phyloP scores from a whole-genome alignment of 257 asterid genomes.

The Capsicum rhomboideum region DNA sequence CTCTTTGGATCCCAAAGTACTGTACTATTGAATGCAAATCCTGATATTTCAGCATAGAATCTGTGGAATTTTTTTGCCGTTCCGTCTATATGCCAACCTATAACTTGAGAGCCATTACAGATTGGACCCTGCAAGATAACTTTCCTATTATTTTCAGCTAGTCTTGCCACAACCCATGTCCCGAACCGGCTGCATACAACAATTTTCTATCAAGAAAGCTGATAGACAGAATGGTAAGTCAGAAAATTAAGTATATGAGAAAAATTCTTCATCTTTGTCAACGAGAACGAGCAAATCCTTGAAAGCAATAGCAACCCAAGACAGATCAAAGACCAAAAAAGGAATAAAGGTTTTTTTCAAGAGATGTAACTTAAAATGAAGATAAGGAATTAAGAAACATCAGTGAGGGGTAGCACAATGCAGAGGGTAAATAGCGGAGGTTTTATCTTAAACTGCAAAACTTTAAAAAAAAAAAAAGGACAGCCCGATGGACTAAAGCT shows the following conservation, averaged over 20 bases:
- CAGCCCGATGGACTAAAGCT: no score
- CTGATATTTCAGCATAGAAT: conserved; percentile 50
- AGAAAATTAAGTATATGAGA: background rate
- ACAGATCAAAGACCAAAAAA: background rate
- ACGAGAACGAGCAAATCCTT: background rate
- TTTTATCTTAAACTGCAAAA: no score
- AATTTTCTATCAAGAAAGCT: background rate
- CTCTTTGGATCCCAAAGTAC: conserved; percentile 68
- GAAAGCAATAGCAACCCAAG: background rate
- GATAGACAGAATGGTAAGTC: background rate
- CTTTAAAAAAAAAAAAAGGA: no score
- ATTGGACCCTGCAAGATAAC: conserved; percentile 58
- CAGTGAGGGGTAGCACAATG: background rate
- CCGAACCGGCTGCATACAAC: conserved; percentile 58
- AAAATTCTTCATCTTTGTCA: background rate
- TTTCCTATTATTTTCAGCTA: conserved; percentile 26
- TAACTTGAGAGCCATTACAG: conserved; percentile 55
- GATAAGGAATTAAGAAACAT: background rate
- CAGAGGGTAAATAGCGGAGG: no score
- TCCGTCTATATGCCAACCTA: conserved; percentile 59
- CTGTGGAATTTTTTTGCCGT: conserved; percentile 18
- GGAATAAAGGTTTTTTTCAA: background rate
- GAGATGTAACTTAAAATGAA: background rate
- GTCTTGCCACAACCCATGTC: conserved; percentile 52
- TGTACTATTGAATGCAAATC: conserved; percentile 74